Evolutionary conservation across 495 filamentous ascomycete species (phyloP), one percentile per base, ranked within the genome.

Genomic region (Penicillium macrosclerotiorum): DNA sequence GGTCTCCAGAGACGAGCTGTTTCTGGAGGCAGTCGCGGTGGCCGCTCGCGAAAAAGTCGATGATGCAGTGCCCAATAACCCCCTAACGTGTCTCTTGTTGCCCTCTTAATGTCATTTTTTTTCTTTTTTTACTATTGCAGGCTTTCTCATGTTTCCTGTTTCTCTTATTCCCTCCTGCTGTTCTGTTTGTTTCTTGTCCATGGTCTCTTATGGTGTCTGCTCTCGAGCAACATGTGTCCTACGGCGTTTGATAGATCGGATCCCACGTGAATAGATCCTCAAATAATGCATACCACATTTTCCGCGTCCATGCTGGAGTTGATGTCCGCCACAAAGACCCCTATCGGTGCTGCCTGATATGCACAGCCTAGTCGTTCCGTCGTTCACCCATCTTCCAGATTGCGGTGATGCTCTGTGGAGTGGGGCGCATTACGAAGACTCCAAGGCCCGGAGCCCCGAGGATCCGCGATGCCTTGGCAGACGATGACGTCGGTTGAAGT

Each of bases 31-130:
- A 45, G 42, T 11, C 37, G 48, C 32, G 50, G 46, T 38, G 45
- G 52, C 45, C 55, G 62, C 37, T 58, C 59, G 32, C 60, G 59
- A 31, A 52, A n/a, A 18, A 62, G 47, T 53, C 56, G 55, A 18
- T 59, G 38, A 53, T n/a, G 25, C 8, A 27, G 37, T 43, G 22
- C 19, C 18, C 30, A 14, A 24, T 38, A 32, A n/a, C 26, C 16
- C 17, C 29, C n/a, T n/a, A n/a, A n/a, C n/a, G 47, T 60, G 30
- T 58, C 47, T 44, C 33, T 27, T 17, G 3, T 43, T 35, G 17
- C 42, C 45, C 35, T 14, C 11, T 17, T 36, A 47, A 31, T 31
- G 25, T 38, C 42, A 43, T 38, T 39, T 42, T 16, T 26, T 48
- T 44, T 36, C 19, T 14, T 25, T 9, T 35, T 43, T 48, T 45